These are phyloP conservation scores for Coniella vitis DNA, from an alignment of 2,329 filamentous ascomycete species.

Conservation along the genomic window DNA sequence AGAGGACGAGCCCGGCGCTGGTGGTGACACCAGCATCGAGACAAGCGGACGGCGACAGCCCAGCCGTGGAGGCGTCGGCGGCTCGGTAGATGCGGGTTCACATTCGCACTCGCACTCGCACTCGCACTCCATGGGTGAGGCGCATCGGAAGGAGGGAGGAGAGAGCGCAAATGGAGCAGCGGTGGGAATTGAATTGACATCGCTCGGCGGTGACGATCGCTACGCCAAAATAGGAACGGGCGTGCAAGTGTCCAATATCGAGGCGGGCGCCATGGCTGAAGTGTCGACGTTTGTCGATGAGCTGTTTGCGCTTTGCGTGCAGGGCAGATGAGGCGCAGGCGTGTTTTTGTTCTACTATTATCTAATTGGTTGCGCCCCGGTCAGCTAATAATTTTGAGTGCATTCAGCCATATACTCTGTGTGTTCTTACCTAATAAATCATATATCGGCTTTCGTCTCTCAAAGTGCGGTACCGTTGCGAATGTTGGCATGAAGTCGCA, in stretches of 20 bases:
- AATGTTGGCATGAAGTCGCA: background rate
- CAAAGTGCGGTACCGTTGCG: no score
- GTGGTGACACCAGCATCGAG: constrained; percentile 15
- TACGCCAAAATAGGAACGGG: constrained; percentile 20
- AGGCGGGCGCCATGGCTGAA: constrained; percentile 29
- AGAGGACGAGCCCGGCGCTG: constrained; percentile 7
- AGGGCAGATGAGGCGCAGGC: constrained; percentile 4
- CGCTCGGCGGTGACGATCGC: constrained; percentile 17
- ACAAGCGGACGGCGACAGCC: constrained; percentile 12
- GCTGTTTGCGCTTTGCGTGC: constrained; percentile 27
- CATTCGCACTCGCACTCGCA: constrained; percentile 6
- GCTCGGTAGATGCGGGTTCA: constrained; percentile 8
- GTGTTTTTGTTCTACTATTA: no score
- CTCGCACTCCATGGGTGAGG: constrained; percentile 11
- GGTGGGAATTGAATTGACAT: constrained; percentile 22
- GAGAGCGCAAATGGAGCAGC: constrained; percentile 13
- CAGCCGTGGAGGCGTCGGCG: constrained; percentile 4
- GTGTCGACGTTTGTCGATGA: constrained; percentile 38
- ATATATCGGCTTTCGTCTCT: no score
- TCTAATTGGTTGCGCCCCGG: no score
- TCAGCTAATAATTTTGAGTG: no score
- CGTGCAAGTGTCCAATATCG: constrained; percentile 25
- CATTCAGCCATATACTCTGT: no score
- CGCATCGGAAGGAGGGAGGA: background rate
- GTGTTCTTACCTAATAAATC: no score